Evolutionary conservation across 2,329 filamentous ascomycete genomes (phyloP), one percentile per base, ranked within the genome.

Genomic region (Curvularia hawaiiensis): DNA sequence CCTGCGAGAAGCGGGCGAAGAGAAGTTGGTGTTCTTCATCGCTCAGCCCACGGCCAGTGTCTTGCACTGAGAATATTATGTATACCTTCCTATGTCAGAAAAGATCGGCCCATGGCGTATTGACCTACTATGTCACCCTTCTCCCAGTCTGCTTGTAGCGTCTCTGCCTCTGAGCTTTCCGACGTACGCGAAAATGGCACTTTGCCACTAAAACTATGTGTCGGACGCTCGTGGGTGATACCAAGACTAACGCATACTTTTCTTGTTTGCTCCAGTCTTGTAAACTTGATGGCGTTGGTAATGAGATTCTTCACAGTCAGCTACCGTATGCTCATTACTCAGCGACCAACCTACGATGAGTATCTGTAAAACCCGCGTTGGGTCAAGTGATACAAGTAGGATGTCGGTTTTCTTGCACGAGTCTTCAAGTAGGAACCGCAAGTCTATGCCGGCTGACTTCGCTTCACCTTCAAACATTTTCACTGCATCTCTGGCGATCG

Each of bases 281-380:
- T 80, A 61, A 80, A 80, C 45, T 80, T 80, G 66, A 80, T 78
- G 2, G 76, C 75, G 47, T 79, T 79, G 8, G 78, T 80, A 18
- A 80, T 64, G 0, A 80, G 67, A 14, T 75, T 74, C 58, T 70
- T 63, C 2, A 74, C 2, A n/a, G 50, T 60, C 16, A 63, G 52
- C 20, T 3, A 3, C 9, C 12, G 22, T 16, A 20, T 2, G 16
- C 14, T 44, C 5, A 5, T 3, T 39, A 47, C 12, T 11, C 26
- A 11, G 20, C 16, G 24, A 12, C 20, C 22, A 11, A 47, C 56
- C 51, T 55, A 58, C 56, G 24, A 68, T 68, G 6, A 68, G 56
- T 8, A 80, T 75, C 39, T 80, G 79, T 3, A 79, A 59, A 2
- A 80, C 59, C 33, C 79, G 68, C 16, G 71, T 77, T 2, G 78